Percentiles rank a stretch among this genome's conserved stretches.
Evolutionary conservation across 805 yeast genomes (phyloP).

Genomic region (Komagataella ulmi): DNA sequence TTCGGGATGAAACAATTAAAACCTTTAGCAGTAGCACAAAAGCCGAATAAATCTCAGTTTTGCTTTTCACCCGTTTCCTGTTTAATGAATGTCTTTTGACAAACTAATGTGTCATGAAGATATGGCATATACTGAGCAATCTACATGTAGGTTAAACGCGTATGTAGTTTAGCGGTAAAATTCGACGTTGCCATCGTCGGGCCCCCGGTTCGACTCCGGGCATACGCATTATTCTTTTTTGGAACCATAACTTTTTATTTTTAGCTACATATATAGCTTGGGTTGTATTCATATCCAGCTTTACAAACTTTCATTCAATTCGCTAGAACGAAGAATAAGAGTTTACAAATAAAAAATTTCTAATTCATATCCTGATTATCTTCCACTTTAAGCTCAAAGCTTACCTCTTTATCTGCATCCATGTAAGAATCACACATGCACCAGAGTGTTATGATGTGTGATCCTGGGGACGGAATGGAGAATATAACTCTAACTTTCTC

Average conservation of each 20-base stretch:
- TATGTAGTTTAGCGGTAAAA: slow-evolving; percentile 1
- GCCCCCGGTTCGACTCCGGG: slow-evolving; percentile 5
- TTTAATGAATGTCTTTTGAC: too few relatives aligned
- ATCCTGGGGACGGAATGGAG: slow-evolving; percentile 46
- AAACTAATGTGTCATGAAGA: neutral
- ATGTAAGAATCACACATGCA: slow-evolving; percentile 82
- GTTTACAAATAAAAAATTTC: too few relatives aligned
- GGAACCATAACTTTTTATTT: neutral
- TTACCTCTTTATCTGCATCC: slow-evolving; percentile 84
- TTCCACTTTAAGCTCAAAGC: slow-evolving; percentile 19
- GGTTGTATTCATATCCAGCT: too few relatives aligned
- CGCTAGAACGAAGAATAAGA: too few relatives aligned
- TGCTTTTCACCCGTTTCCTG: too few relatives aligned
- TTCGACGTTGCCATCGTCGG: slow-evolving; percentile 1
- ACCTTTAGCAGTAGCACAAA: too few relatives aligned
- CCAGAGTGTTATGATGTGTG: slow-evolving; percentile 58
- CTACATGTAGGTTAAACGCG: neutral
- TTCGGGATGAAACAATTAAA: too few relatives aligned
- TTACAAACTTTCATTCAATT: too few relatives aligned
- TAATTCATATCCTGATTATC: neutral
- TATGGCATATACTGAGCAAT: too few relatives aligned
- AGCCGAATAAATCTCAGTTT: too few relatives aligned
- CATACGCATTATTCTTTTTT: neutral
- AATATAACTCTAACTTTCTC: slow-evolving; percentile 43
- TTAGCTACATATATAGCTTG: neutral